Percentiles rank a stretch among this genome's conserved stretches.
Conservation (phyloP, 164 flowering plant genomes). For the Dillenia turbinata region DNA sequence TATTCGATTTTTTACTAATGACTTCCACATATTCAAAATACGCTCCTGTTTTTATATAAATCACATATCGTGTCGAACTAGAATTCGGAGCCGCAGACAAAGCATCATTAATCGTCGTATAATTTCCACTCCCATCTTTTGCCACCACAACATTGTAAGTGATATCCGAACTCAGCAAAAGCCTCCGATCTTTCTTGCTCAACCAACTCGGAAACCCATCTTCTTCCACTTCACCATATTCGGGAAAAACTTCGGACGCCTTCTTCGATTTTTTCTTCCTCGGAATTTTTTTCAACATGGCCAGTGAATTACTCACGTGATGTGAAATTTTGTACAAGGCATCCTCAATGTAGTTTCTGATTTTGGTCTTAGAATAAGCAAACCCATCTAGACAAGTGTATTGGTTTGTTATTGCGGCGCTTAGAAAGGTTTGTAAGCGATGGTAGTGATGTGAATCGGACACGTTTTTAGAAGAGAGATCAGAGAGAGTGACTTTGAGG, state of each 20-base stretch:
- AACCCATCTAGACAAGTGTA: slow-evolving; percentile 90
- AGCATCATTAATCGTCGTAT: slow-evolving; percentile 67
- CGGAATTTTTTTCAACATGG: slow-evolving; percentile 52
- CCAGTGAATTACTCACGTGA: slow-evolving; percentile 70
- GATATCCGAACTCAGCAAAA: slow-evolving; percentile 39
- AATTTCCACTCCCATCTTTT: slow-evolving; percentile 85
- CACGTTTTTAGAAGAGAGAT: slow-evolving; percentile 23
- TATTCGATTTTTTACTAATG: slow-evolving; percentile 42
- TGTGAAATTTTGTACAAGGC: slow-evolving; percentile 34
- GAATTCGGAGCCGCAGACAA: slow-evolving; percentile 68
- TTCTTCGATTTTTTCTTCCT: slow-evolving; percentile 1
- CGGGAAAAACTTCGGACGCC: slow-evolving; percentile 29
- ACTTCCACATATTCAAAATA: slow-evolving; percentile 84
- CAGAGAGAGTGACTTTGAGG: slow-evolving; percentile 33
- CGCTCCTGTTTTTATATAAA: slow-evolving; percentile 74
- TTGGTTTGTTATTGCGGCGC: slow-evolving; percentile 87
- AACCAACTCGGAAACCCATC: slow-evolving; percentile 74
- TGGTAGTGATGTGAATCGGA: slow-evolving; percentile 23
- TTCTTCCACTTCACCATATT: slow-evolving; percentile 25
- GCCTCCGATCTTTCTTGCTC: slow-evolving; percentile 36
- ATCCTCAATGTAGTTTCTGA: slow-evolving; percentile 29
- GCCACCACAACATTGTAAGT: slow-evolving; percentile 60
- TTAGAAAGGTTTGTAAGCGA: slow-evolving; percentile 54
- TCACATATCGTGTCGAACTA: slow-evolving; percentile 59
- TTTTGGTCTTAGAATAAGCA: slow-evolving; percentile 24